Evolutionary conservation across 306 rosid species (phyloP).

Genomic region (Argentina anserina): DNA sequence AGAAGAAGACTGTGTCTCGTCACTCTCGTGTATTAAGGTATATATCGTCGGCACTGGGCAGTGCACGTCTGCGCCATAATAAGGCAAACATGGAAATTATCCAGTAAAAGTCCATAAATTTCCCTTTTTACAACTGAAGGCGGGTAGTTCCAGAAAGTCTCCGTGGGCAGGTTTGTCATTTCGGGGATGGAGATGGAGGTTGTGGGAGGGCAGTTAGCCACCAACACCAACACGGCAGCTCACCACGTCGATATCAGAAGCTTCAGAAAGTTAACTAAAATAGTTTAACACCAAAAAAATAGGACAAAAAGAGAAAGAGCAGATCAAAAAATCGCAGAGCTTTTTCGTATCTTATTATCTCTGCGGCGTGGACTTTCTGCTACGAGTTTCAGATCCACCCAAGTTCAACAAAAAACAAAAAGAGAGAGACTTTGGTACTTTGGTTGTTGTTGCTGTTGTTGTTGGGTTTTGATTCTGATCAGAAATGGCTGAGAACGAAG

Average conservation of each 20-base stretch:
- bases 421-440: neutral
- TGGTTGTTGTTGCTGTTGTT: neutral
- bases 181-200: neutral
- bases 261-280: neutral
- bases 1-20: too few species aligned
- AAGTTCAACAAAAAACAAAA: neutral
- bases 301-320: neutral
- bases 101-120: too few species aligned
- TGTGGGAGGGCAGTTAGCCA: neutral
- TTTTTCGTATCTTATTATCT: constrained; percentile 17
- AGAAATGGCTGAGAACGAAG: constrained; percentile 40
- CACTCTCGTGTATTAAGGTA: too few species aligned
- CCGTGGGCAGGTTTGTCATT: constrained; percentile 15
- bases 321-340: neutral
- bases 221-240: constrained; percentile 1
- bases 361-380: constrained; percentile 63
- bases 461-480: neutral
- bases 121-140: neutral
- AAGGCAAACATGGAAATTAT: too few species aligned
- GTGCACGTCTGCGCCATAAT: neutral
- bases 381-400: constrained; percentile 47
- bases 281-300: neutral
- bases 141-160: constrained; percentile 19
- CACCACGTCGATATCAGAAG: constrained; percentile 1
- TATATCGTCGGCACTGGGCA: neutral